A percentile compares a stretch with the other conserved stretches of the same genome.
Conservation (phyloP, 192 early-diverging fungal genomes). For the Allomyces javanicus region DNA sequence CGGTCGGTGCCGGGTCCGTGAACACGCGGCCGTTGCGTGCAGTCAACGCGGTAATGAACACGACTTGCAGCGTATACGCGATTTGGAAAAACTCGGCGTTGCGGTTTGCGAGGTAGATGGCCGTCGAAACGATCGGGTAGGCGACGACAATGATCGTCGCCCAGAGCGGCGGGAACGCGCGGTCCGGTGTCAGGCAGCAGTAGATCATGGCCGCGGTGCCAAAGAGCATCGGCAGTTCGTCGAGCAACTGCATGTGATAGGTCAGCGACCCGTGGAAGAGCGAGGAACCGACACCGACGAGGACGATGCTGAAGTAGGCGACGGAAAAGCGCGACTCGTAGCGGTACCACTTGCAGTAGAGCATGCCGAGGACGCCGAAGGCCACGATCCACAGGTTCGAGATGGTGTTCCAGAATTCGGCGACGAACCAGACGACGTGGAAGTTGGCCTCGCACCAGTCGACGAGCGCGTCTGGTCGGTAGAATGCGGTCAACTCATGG, state of each 20-base stretch:
- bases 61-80: background rate
- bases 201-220: constrained; percentile 8
- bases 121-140: constrained; percentile 14
- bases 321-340: constrained; percentile 8
- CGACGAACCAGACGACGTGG: constrained; percentile 12
- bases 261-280: constrained; percentile 21
- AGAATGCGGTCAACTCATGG: too few relatives aligned
- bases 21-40: too few relatives aligned
- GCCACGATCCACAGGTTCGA: constrained; percentile 17
- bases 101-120: constrained; percentile 10
- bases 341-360: constrained; percentile 2
- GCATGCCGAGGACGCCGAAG: constrained; percentile 10
- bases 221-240: constrained; percentile 24
- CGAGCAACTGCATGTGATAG: constrained; percentile 14
- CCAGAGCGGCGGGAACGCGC: constrained; percentile 4
- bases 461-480: background rate
- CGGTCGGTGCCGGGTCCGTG: too few relatives aligned
- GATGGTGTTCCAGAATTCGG: constrained; percentile 25
- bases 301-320: constrained; percentile 6
- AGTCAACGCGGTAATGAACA: too few relatives aligned
- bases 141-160: constrained; percentile 1
- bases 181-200: background rate
- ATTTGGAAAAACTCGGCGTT: constrained; percentile 3
- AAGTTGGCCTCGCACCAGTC: constrained; percentile 11
- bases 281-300: constrained; percentile 20